Conservation (phyloP, 331 rosid species). For the Telfairia occidentalis region DNA sequence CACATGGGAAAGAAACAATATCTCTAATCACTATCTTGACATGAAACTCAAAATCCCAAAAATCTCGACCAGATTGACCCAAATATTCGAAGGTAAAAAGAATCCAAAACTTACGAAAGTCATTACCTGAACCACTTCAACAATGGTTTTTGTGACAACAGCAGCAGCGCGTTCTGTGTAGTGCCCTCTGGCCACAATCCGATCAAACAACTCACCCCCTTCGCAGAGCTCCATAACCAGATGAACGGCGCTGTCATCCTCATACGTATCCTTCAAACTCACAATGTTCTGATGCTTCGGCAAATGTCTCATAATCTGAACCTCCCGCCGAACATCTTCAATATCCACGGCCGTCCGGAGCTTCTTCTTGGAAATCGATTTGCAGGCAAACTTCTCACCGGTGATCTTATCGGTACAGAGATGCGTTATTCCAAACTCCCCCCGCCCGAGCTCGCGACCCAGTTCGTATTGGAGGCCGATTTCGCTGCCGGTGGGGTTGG, state of each 20-base stretch:
- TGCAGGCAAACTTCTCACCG: conserved; percentile 52
- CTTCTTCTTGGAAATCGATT: conserved; percentile 85
- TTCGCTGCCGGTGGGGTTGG: conserved; percentile 60
- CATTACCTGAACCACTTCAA: conserved; percentile 86
- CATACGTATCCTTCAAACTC: conserved; percentile 66
- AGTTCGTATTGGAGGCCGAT: conserved; percentile 53
- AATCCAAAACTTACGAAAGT: background rate
- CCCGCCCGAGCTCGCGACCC: conserved; percentile 87
- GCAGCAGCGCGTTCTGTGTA: conserved; percentile 98
- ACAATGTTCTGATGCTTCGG: conserved; percentile 64
- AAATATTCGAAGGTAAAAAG: background rate
- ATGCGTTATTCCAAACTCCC: conserved; percentile 83
- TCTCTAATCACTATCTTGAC: background rate
- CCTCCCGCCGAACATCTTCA: conserved; percentile 88
- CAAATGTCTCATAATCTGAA: conserved; percentile 75
- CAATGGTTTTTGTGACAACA: conserved; percentile 64
- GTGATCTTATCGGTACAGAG: conserved; percentile 59
- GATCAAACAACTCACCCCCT: conserved; percentile 88
- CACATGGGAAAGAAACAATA: background rate
- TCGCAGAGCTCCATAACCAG: conserved; percentile 97
- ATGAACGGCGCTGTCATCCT: conserved; percentile 78
- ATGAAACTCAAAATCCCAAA: background rate
- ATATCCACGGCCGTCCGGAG: conserved; percentile 62
- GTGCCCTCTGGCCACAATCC: conserved; percentile 88
- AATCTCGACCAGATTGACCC: background rate